phyloP scores from a whole-genome alignment of 2,329 filamentous ascomycete species.

The Teratosphaeria viscida region DNA sequence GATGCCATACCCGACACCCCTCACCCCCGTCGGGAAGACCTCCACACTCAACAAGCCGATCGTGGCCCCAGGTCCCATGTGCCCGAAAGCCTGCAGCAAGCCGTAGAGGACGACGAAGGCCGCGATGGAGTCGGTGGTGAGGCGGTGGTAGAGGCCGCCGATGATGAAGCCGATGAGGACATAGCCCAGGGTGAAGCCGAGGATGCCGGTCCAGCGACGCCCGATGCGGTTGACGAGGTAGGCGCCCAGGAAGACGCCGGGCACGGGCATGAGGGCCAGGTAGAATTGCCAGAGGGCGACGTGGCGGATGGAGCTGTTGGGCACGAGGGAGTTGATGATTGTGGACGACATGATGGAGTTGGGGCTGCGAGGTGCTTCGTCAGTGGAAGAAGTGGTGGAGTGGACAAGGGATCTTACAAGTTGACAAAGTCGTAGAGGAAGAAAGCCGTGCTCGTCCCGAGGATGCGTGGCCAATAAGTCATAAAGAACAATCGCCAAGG shows the following conservation, averaged over 20 bases:
- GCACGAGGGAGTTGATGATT: background rate
- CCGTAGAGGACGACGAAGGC: slow-evolving; percentile 45
- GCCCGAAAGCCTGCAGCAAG: slow-evolving; percentile 39
- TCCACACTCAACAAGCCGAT: slow-evolving; percentile 42
- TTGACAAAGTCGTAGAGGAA: slow-evolving; percentile 44
- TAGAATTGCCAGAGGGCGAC: slow-evolving; percentile 37
- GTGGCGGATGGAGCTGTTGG: slow-evolving; percentile 10
- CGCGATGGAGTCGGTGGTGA: slow-evolving; percentile 31
- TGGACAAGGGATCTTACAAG: slow-evolving; percentile 39
- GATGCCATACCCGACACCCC: slow-evolving; percentile 43
- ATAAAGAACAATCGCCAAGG: slow-evolving; percentile 41
- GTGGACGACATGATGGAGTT: slow-evolving; percentile 21
- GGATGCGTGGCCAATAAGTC: slow-evolving; percentile 46
- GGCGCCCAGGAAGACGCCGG: slow-evolving; percentile 42
- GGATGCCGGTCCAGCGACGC: slow-evolving; percentile 41
- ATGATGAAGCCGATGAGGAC: slow-evolving; percentile 44
- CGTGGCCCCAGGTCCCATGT: slow-evolving; percentile 43
- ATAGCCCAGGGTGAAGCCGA: slow-evolving; percentile 39
- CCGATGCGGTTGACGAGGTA: slow-evolving; percentile 39
- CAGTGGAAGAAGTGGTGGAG: slow-evolving; percentile 25
- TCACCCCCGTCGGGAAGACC: slow-evolving; percentile 42
- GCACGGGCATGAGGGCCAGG: slow-evolving; percentile 27
- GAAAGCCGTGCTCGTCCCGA: slow-evolving; percentile 46
- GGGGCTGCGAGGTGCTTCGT: slow-evolving; percentile 10
- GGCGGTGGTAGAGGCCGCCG: slow-evolving; percentile 37